phyloP scores from a whole-genome alignment of 192 early-diverging fungal species.

The Dissophora ornata region DNA sequence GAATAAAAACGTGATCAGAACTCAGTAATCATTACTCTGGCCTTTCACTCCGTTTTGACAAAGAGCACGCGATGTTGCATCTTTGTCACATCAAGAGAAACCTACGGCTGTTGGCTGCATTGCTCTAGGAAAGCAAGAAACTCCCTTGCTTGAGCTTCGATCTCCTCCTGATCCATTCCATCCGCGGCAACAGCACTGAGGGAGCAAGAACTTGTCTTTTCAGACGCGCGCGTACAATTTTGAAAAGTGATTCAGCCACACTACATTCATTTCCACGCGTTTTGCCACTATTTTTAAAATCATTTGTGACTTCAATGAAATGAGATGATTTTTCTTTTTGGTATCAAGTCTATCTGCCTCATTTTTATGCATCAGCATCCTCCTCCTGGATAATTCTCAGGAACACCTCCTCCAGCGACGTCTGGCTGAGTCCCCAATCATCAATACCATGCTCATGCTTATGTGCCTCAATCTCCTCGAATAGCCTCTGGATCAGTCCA shows the following conservation, averaged over 20 bases:
- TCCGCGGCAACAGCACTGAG: not conserved
- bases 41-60: too few species aligned
- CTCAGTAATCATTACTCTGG: too few species aligned
- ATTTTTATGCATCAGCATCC: slow-evolving; percentile 52
- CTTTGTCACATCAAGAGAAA: not conserved
- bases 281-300: too few species aligned
- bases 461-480: slow-evolving; percentile 68
- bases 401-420: slow-evolving; percentile 80
- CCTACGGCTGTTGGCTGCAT: slow-evolving; percentile 23
- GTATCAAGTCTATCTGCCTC: too few species aligned
- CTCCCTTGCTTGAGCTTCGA: slow-evolving; percentile 35
- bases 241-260: too few species aligned
- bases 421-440: slow-evolving; percentile 80
- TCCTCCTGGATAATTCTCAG: slow-evolving; percentile 65
- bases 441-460: slow-evolving; percentile 69
- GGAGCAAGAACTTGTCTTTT: not conserved
- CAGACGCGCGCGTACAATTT: too few species aligned
- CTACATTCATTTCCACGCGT: too few species aligned
- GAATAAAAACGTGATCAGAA: too few species aligned
- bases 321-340: too few species aligned
- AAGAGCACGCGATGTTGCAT: too few species aligned
- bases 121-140: slow-evolving; percentile 34
- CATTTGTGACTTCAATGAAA: too few species aligned
- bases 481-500: slow-evolving; percentile 65
- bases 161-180: slow-evolving; percentile 42